phyloP scores from a whole-genome alignment of 164 flowering plant species.

The Cinnamomum chago region DNA sequence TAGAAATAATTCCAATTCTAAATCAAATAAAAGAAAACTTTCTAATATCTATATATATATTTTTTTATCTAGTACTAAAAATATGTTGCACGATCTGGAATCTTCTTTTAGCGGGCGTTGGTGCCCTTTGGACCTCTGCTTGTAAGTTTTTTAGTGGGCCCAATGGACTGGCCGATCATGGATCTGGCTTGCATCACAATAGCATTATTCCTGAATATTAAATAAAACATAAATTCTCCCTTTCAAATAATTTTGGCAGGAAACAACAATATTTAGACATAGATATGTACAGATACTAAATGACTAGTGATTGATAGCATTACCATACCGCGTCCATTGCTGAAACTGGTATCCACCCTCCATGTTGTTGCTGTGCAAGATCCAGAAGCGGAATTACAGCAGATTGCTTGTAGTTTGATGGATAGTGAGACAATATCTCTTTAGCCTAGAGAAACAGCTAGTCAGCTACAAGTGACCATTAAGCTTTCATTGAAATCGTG shows the following conservation, averaged over 20 bases:
- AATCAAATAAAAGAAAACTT: too few species aligned
- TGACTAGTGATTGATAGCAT: slow-evolving; percentile 3
- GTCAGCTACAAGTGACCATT: background rate
- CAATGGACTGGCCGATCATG: too few species aligned
- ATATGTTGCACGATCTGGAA: too few species aligned
- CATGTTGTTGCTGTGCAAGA: slow-evolving; percentile 99
- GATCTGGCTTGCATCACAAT: too few species aligned
- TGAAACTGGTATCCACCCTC: slow-evolving; percentile 99
- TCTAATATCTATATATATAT: too few species aligned
- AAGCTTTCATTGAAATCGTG: too few species aligned
- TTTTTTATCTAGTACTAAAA: too few species aligned
- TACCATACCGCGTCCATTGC: slow-evolving; percentile 92
- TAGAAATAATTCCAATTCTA: too few species aligned
- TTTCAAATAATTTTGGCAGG: slow-evolving; percentile 7
- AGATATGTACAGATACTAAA: background rate
- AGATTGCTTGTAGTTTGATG: slow-evolving; percentile 98
- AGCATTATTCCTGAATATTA: background rate
- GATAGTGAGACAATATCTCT: slow-evolving; percentile 93
- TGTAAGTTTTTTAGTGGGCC: too few species aligned
- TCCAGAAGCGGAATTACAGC: slow-evolving; percentile 95
- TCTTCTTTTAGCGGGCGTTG: too few species aligned
- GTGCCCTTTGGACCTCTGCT: too few species aligned
- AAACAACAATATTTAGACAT: background rate
- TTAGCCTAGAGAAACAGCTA: slow-evolving; percentile 41
- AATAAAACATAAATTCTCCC: background rate